Evolutionary conservation across 75 land plant genomes (phyloP), one percentile per base, ranked within the genome.

Genomic region (Adiantum capillusveneris): DNA sequence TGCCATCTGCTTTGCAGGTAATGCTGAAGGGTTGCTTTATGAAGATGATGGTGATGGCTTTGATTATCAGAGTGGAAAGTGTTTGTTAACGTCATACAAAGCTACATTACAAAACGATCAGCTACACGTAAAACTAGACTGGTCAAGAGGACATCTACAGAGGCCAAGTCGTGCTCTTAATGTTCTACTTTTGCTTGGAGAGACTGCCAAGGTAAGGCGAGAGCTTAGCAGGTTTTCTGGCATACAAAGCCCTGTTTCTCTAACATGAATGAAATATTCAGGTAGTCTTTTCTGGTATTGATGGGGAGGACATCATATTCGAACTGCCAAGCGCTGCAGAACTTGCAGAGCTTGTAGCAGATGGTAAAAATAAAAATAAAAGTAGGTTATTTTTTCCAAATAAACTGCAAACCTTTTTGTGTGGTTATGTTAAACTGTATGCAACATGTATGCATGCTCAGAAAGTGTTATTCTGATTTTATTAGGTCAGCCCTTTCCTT

Each of bases 41-140:
- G 98, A 93, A 63, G 98, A 93, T 81, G 81, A 75, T 60, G 90
- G 84, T 37, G 90, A 93, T 74, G 90, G 95, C 45, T 93, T 85
- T 85, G 83, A 62, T 27, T 93, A 66, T 75, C 58, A 67, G 30
- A 56, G 68, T 53, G 90, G 87, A 11, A 57, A 56, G 29, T 93
- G 72, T 69, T 75, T 85, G 9, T 72, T 83, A 64, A 88, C 98
- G 37, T 60, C 84, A 30, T 93, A 93, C 75, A 63, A 58, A 53
- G 98, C 98, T 20, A 80, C 82, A 56, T 70, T 73, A 2, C 53
- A 77, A 9, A 68, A 77, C 27, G 81, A 78, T 28, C 71, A 79
- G 1, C 79, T 94, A 53, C 66, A 82, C 28, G 62, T 94, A 0
- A 79, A 63, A 63, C 66, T 94, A 22, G 78, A 62, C 27, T 64